Conservation (phyloP, 23 red algal species). For the Gracilariopsis chorda region DNA sequence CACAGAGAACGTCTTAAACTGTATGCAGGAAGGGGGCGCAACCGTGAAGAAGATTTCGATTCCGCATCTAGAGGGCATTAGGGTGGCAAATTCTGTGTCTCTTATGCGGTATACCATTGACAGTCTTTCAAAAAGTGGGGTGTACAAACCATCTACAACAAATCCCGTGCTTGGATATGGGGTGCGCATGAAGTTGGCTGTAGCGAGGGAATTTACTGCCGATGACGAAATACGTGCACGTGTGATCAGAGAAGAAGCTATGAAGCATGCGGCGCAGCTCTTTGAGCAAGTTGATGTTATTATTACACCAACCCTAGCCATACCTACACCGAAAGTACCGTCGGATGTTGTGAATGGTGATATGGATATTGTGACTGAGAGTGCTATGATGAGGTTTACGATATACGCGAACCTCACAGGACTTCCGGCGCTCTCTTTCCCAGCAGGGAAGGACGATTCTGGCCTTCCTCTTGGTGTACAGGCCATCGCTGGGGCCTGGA, state of each 20-base stretch:
- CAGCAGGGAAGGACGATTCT: neutral
- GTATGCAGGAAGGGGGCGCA: neutral
- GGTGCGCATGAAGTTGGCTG: neutral
- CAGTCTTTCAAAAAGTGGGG: neutral
- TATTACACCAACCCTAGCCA: neutral
- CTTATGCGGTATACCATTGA: neutral
- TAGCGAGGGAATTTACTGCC: neutral
- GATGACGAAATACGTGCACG: slow-evolving; percentile 5
- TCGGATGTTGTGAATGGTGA: slow-evolving; percentile 10
- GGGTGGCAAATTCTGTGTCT: neutral
- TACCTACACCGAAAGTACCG: neutral
- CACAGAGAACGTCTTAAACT: neutral
- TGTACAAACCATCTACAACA: neutral
- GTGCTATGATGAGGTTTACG: slow-evolving; percentile 31
- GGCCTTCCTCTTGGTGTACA: slow-evolving; percentile 29
- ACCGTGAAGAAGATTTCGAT: neutral
- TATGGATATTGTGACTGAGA: neutral
- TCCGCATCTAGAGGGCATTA: neutral
- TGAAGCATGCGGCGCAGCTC: neutral
- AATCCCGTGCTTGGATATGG: neutral
- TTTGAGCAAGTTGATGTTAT: neutral
- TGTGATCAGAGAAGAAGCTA: neutral
- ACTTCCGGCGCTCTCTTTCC: neutral
- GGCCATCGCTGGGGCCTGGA: neutral
- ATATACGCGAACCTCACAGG: neutral